Evolutionary conservation across 2,329 filamentous ascomycete species (phyloP), one percentile per base, ranked within the genome.

Genomic region (Sarocladiaceae sp.): DNA sequence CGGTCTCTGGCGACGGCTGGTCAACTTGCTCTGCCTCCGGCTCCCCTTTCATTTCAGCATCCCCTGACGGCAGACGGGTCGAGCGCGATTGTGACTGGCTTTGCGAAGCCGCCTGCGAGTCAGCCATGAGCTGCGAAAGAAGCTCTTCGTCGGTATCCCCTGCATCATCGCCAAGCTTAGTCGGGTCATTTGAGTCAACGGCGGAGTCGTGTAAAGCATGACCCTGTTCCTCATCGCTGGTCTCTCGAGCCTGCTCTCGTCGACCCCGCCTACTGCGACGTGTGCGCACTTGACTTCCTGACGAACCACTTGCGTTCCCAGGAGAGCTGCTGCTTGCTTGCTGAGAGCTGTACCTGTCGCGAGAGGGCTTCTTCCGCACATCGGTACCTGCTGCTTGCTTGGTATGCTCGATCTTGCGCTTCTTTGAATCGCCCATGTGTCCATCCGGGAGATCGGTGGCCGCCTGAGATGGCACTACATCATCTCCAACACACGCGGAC

Each of bases 111-210:
- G 70, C 71, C 23, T 64, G 60, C n/a, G 68, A 70, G 56, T 74
- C 72, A 11, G 61, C 64, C 18, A 69, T 64, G 22, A 73, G 59
- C 53, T 74, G 72, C 20, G 71, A 74, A 57, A 69, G 59, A 13
- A 72, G 54, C 54, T 73, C 71, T 46, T 72, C 70, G 35, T 73
- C 71, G 17, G 69, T 71, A 48, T 73, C 66, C 31, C 58, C 60
- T 12, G 54, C 59, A 46, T 69, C 63, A 15, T 37, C 47, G 26
- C 26, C 22, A 4, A 11, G 11, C 26, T 13, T 33, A 11, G 26
- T 15, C 10, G n/a, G 17, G 11, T 29, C 15, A 20, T 7, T 8
- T 17, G n/a, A 48, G n/a, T 33, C 28, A 22, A 15, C 17, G 4
- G 44, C 6, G 8, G 25, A 4, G 8, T 29, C 40, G 23, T 33